Evolutionary conservation across 192 early-diverging fungal species (phyloP), one percentile per base, ranked within the genome.

Genomic region (Coemansia sp.): DNA sequence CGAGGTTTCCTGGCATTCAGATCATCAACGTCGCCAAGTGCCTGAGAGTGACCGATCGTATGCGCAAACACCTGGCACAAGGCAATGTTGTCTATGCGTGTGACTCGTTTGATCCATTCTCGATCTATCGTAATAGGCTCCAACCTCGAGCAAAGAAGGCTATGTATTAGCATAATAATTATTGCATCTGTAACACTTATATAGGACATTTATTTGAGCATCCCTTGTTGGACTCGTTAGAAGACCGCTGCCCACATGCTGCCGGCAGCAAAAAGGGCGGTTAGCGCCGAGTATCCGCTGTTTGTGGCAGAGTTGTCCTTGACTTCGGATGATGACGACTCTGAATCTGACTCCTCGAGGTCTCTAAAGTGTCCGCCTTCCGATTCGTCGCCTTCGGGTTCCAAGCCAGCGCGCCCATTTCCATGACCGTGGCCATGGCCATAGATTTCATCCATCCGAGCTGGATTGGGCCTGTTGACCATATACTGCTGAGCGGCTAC

Each of bases 21-120:
- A 72, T 87, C 3, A 64, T 87, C 48, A 84, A 85, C 47, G 71
- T 85, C 1, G 62, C 75, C 18, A 80, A 83, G 26, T 87, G 86
- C 42, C 45, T 75, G 23, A 38, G 73, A 1, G 77, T 83, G 25
- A 72, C 65, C 6, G 73, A 75, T 25, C 52, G 61, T 13, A 57
- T 59, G 20, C 64, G 77, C 2, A 56, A 41, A 25, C 31, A 18
- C 0, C 38, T 80, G 28, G 68, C 66, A 31, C 41, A 62, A 9
- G 52, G 53, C 1, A 48, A 50, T 16, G 65, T 80, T 14, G 58
- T 61, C 2, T 53, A 55, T 2, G 42, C 56, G 2, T 75, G 72
- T 36, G 68, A 68, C 57, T 56, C 65, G 37, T 65, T 71, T 33
- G 72, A 74, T 23, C 72, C 72, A 6, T 80, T 80, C 45, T 72